These are phyloP conservation scores for Clavulina sp. DNA, from an alignment of 768 basidiomycete species.

Conservation along the genomic window DNA sequence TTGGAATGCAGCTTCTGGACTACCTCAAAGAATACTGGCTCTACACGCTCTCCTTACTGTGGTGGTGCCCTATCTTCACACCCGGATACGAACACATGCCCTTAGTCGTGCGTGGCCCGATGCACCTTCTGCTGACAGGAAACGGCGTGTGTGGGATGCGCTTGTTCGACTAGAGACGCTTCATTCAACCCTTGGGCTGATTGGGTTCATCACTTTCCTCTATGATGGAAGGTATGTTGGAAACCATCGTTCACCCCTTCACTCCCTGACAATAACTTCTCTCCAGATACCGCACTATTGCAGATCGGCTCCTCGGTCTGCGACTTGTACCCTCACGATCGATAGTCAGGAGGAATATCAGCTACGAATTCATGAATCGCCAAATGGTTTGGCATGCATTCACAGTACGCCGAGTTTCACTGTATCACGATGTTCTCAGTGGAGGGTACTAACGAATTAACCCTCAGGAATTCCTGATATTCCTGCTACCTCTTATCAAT, in stretches of 20 bases:
- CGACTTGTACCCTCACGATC: conserved; percentile 52
- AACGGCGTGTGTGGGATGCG: conserved; percentile 54
- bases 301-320: conserved; percentile 63
- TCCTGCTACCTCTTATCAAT: conserved; percentile 73
- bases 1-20: conserved; percentile 34
- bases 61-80: conserved; percentile 60
- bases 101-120: conserved; percentile 84
- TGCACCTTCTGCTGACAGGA: conserved; percentile 58
- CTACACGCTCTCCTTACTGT: conserved; percentile 59
- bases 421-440: neutral
- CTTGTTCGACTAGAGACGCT: conserved; percentile 50
- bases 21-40: conserved; percentile 42
- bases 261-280: neutral
- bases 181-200: conserved; percentile 41
- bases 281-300: conserved; percentile 64
- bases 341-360: conserved; percentile 64
- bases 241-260: neutral
- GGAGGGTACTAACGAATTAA: neutral
- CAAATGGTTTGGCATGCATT: conserved; percentile 99
- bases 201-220: conserved; percentile 71
- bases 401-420: conserved; percentile 44
- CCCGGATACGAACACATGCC: conserved; percentile 53
- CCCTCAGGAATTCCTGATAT: conserved; percentile 80
- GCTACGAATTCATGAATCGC: conserved; percentile 98
- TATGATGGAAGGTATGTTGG: conserved; percentile 66